Base-by-base conservation (phyloP, 495 filamentous ascomycete genomes). In the Massariosphaeria phaeospora region DNA sequence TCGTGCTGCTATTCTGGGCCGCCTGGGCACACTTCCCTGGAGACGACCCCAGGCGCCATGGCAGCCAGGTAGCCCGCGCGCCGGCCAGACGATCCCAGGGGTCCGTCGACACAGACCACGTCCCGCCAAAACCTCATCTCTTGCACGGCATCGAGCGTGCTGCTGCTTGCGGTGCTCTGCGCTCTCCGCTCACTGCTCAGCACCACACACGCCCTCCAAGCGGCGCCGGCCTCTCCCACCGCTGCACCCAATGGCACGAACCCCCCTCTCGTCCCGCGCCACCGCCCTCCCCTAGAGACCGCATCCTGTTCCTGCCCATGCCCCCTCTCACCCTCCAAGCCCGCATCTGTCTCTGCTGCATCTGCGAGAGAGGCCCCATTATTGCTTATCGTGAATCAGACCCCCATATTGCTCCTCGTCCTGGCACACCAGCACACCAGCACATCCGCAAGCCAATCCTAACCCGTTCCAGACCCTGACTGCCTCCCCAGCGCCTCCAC, bases 301-400 rank as follows among this genome's bases (percentile, higher is more conserved):
- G 12, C 34, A 48, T 50, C 43, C 46, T 55, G 43, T 30, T 54
- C 49, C 44, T 34, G 36, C 43, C 41, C 21, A 24, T 35, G 30
- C 40, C 43, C 27, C 25, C 23, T 21, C 26, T 6, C 13, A 13
- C 13, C 23, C 38, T 6, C 33, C 44, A 10, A 8, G 6, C n/a
- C 41, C 30, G 17, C 42, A 18, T 41, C 51, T 25, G 44, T 55
- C 49, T 47, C 49, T 43, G 42, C 53, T 45, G 54, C 54, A 39
- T 48, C 52, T 47, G 31, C 52, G 10, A 5, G 26, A 27, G 27
- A 48, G 29, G 23, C 55, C 48, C 54, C n/a, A n/a, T n/a, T n/a
- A 60, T 51, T 58, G 57, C 49, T 44, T 60, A 48, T 55, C 50
- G 57, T 48, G 49, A 48, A 15, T 43, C 24, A 26, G n/a, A 4